These are phyloP conservation scores for Thymus quinquecostatus DNA, from an alignment of 257 asterid species.

Conservation along the genomic window DNA sequence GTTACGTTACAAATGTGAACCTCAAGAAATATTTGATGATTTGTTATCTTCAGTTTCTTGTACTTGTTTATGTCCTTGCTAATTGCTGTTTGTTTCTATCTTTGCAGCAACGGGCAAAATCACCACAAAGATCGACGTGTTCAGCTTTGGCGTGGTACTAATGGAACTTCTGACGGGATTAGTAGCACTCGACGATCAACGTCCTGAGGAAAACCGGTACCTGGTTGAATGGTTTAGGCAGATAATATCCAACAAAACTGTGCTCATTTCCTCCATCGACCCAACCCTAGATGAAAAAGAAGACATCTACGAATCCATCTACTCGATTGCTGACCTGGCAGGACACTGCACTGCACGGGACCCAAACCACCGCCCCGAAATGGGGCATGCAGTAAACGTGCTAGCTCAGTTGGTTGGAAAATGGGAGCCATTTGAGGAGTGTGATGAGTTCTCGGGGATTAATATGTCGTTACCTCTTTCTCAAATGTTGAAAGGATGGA, in stretches of 20 bases:
- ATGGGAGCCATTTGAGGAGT: slow-evolving; percentile 66
- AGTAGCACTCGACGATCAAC: slow-evolving; percentile 67
- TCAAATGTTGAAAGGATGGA: slow-evolving; percentile 71
- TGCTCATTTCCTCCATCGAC: slow-evolving; percentile 58
- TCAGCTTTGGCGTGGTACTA: slow-evolving; percentile 82
- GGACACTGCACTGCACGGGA: slow-evolving; percentile 84
- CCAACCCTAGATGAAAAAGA: slow-evolving; percentile 56
- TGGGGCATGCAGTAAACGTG: slow-evolving; percentile 72
- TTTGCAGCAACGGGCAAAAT: slow-evolving; percentile 71
- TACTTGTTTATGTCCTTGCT: neutral
- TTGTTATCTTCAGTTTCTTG: slow-evolving; percentile 2
- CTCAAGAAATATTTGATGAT: neutral
- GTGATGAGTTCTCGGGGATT: slow-evolving; percentile 39
- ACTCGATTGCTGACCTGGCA: slow-evolving; percentile 54
- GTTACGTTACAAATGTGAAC: neutral
- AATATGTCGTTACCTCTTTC: slow-evolving; percentile 53
- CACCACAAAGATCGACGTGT: slow-evolving; percentile 77
- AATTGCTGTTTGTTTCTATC: slow-evolving; percentile 1
- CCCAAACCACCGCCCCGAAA: slow-evolving; percentile 76
- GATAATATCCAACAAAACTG: slow-evolving; percentile 45
- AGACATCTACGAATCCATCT: slow-evolving; percentile 51
- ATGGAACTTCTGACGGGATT: slow-evolving; percentile 79
- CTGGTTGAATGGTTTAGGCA: slow-evolving; percentile 80
- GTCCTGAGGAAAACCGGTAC: slow-evolving; percentile 70
- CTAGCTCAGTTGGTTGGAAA: slow-evolving; percentile 53